A percentile compares a stretch with the other conserved stretches of the same genome.
Evolutionary conservation across 2,329 filamentous ascomycete genomes (phyloP).

Genomic region (Pyricularia pennisetigena): DNA sequence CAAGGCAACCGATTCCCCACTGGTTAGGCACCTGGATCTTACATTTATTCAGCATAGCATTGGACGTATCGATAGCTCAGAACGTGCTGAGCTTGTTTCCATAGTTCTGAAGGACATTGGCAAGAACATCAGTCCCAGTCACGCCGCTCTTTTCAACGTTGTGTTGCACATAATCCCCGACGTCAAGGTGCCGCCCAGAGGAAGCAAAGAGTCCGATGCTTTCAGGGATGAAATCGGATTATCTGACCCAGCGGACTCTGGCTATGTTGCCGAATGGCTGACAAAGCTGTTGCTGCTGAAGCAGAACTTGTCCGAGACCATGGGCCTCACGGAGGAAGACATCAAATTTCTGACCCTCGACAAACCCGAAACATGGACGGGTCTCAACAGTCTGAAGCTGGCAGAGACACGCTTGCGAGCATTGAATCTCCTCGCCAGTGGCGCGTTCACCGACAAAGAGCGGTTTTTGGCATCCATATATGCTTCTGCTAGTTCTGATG

Average conservation of each 20-base stretch:
- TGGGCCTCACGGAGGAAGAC: slow-evolving; percentile 56
- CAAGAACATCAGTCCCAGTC: slow-evolving; percentile 40
- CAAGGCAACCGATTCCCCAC: slow-evolving; percentile 61
- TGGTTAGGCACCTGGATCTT: slow-evolving; percentile 83
- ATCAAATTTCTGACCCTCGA: slow-evolving; percentile 59
- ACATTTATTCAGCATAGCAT: slow-evolving; percentile 80
- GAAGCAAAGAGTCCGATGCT: slow-evolving; percentile 65
- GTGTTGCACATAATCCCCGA: slow-evolving; percentile 67
- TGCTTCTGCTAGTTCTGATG: slow-evolving; percentile 74
- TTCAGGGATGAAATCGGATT: slow-evolving; percentile 60
- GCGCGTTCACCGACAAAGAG: slow-evolving; percentile 74
- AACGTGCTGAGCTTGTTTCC: slow-evolving; percentile 65
- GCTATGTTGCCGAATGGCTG: slow-evolving; percentile 65
- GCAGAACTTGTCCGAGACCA: slow-evolving; percentile 12
- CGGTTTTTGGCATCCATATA: slow-evolving; percentile 77
- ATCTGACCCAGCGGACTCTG: slow-evolving; percentile 55
- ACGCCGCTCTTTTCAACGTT: slow-evolving; percentile 61
- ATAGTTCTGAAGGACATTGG: slow-evolving; percentile 58
- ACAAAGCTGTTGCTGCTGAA: slow-evolving; percentile 63
- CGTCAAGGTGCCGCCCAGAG: slow-evolving; percentile 62
- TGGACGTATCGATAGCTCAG: slow-evolving; percentile 37
- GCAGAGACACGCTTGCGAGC: slow-evolving; percentile 60
- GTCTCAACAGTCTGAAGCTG: slow-evolving; percentile 41
- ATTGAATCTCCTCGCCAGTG: slow-evolving; percentile 67
- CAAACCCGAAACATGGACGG: slow-evolving; percentile 61